Evolutionary conservation across 441 rosid genomes (phyloP), one percentile per base, ranked within the genome.

Genomic region (Capsella rubella): DNA sequence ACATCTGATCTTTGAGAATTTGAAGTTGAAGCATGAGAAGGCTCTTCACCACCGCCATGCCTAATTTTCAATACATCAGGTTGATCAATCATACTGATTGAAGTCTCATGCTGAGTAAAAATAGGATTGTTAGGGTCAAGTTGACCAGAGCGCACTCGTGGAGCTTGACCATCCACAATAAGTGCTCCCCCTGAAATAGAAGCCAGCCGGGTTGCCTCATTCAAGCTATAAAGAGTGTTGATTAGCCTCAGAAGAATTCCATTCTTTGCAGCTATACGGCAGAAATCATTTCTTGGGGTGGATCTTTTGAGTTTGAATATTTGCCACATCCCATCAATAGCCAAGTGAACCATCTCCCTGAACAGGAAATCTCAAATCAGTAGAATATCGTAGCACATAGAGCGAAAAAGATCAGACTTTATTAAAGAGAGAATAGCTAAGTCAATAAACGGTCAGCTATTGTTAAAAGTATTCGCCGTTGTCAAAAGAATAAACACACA

Each of bases 331-430:
- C 98, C 97, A 67, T 96, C 99, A 73, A 96, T 91, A 74, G 99
- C 99, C 71, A 96, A 90, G 78, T 96, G 99, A 84, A 93, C 97
- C 98, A 93, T 96, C 85, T 96, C 99, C 97, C 98, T 96, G 91
- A 73, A 82, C 63, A 79, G 58, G 67, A 59, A 72, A 80, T 13
- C 81, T 43, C 72, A 66, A 29, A 71, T 79, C 70, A 85, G 84
- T 35, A 64, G 29, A 72, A 28, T 8, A 5, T 43, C 15, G 52
- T 43, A n/a, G 52, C 47, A 34, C 15, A 64, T 55, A 35, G 35
- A 60, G 67, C 0, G 18, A 68, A 15, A 49, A n/a, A 47, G 13
- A 32, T 4, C 43, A 14, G 46, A 56, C 57, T 15, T 21, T 8
- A 45, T 14, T 32, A 32, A 47, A 77, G 12, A 62, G 47, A 43